A percentile compares a stretch with the other conserved stretches of the same genome.
Conservation (phyloP, 164 flowering plant species). For the grape (Vitis vinifera) region DNA sequence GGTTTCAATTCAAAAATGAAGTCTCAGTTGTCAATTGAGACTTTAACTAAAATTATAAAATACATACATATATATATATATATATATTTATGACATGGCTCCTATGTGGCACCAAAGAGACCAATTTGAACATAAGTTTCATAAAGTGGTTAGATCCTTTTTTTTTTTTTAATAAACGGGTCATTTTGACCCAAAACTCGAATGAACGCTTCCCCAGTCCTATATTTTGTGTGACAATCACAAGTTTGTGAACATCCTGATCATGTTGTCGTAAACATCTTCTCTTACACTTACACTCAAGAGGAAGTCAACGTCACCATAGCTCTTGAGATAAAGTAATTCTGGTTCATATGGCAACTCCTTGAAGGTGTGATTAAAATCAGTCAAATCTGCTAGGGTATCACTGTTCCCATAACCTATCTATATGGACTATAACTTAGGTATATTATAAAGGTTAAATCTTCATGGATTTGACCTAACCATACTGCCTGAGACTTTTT, state of each 20-base stretch:
- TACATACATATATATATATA: too few species aligned
- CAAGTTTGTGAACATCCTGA: constrained; percentile 7
- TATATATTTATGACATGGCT: too few species aligned
- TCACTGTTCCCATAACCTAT: constrained; percentile 90
- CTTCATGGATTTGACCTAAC: constrained; percentile 51
- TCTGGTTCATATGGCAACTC: constrained; percentile 63
- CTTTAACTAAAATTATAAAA: too few species aligned
- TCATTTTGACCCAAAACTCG: too few species aligned
- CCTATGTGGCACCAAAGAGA: too few species aligned
- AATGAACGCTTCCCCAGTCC: too few species aligned
- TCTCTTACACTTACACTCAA: constrained; percentile 54
- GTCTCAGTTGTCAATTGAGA: too few species aligned
- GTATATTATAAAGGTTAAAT: constrained; percentile 66
- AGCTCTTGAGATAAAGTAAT: constrained; percentile 65
- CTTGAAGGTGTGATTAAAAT: constrained; percentile 63
- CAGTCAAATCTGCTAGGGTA: constrained; percentile 67
- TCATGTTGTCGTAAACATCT: constrained; percentile 68
- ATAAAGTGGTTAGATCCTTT: too few species aligned
- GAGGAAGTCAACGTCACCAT: constrained; percentile 85
- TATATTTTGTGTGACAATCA: too few species aligned
- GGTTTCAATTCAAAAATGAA: too few species aligned
- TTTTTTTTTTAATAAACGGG: too few species aligned
- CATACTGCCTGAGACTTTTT: constrained; percentile 66
- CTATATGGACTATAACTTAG: constrained; percentile 80
- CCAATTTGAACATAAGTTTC: too few species aligned